phyloP scores from a whole-genome alignment of 192 early-diverging fungal species.

The Podila epicladia region DNA sequence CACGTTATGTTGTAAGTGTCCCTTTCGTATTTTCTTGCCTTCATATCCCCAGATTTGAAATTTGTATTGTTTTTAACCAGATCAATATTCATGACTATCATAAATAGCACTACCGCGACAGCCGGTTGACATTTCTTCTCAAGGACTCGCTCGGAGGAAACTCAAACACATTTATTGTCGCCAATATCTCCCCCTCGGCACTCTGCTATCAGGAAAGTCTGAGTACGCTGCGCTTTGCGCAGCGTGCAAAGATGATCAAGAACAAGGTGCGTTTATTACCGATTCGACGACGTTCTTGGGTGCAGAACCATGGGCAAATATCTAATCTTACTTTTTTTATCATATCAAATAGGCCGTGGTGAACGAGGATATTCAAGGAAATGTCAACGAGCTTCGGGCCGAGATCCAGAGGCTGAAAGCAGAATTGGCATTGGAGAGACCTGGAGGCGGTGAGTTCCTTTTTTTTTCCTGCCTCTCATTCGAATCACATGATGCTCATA shows the following conservation, averaged over 20 bases:
- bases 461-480: neutral
- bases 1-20: constrained; percentile 60
- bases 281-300: neutral
- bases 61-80: neutral
- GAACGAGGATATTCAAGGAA: constrained; percentile 73
- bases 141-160: constrained; percentile 78
- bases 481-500: neutral
- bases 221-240: constrained; percentile 73
- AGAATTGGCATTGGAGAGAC: constrained; percentile 51
- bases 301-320: neutral
- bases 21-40: neutral
- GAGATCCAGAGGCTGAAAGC: constrained; percentile 66
- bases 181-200: constrained; percentile 62
- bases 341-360: constrained; percentile 59
- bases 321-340: neutral
- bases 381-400: constrained; percentile 68
- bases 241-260: constrained; percentile 76
- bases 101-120: constrained; percentile 68
- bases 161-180: constrained; percentile 74
- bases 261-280: constrained; percentile 56
- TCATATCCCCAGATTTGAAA: neutral
- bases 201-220: constrained; percentile 65
- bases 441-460: constrained; percentile 14
- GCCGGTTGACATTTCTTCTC: constrained; percentile 73
- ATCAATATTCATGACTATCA: neutral